Evolutionary conservation across 352 stramenopile species (phyloP), one percentile per base, ranked within the genome.

Genomic region (Globisporangium cystogenes): DNA sequence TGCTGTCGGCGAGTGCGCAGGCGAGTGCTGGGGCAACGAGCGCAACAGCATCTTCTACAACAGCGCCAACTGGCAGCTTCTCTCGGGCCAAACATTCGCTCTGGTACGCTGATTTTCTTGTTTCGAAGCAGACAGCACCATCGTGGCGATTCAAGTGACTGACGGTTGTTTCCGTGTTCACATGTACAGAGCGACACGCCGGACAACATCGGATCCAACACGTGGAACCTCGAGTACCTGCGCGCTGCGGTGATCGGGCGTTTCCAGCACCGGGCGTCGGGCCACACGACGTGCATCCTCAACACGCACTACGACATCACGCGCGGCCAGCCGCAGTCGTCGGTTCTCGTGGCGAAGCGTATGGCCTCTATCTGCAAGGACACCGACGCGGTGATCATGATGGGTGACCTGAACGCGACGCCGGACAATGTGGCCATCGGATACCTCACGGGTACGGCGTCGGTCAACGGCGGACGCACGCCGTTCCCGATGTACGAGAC

Each of bases 271-370:
- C 70, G 63, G n/a, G 35, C 26, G 7, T 66, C 47, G 4, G 29
- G 45, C 3, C 46, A 60, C 45, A 67, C 59, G 0, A 57, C 87
- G 23, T 90, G 79, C 59, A 82, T 90, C 60, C 65, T 90, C 48
- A 90, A 90, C 63, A 90, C 79, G 18, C 79, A 88, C 60, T 90
- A 72, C 48, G 79, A 90, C 53, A 85, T 87, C 26, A 62, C 37
- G 10, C 62, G 62, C 16, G 74, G 79, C 43, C 79, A 90, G 27
- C 48, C 65, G 6, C 54, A 88, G 49, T 88, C 75, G 27, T 70
- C 79, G 1, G 24, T 72, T 51, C 52, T 88, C 20, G 70, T 88
- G 5, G 68, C 78, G 1, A 57, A 72, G 29, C 70, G 67, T 21
- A 51, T 88, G 29, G 63, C 53, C 6, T 3, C 65, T 10, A 65